Base-by-base conservation (phyloP, 2,329 filamentous ascomycete species). In the Cytospora schulzeri region DNA sequence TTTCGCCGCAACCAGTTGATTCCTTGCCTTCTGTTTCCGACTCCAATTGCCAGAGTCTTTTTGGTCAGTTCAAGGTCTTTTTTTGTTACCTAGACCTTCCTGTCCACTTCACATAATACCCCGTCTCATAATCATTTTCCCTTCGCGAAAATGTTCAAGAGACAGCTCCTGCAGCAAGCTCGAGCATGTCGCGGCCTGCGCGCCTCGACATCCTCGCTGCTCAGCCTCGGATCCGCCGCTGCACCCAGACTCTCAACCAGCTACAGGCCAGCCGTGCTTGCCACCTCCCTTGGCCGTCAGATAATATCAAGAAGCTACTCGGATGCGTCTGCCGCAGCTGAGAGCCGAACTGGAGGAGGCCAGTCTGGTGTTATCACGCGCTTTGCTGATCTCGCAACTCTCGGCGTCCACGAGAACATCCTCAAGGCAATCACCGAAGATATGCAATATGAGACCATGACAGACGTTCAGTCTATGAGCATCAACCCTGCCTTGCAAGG, bases 401-500 rank as follows among this genome's bases (percentile, higher is more conserved):
- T 82, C 22, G 82, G 81, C 35, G 84, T 96, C 51, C 82, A 93
- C 72, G 73, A 77, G 28, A 85, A 82, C 65, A 77, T 97, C 59
- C 81, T 96, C 68, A 73, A 81, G 4, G 84, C 89, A 29, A 88
- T 99, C 70, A 90, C 85, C 1, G 70, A 84, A 6, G 85, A 87
- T 60, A 91, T 98, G 88, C 80, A 83, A 31, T 89, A 97, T 70
- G 85, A 90, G 57, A 86, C 81, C 50, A 98, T 99, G 95, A 98
- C 94, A 26, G 90, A 95, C 26, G 94, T 99, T 17, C 95, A 99
- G 77, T 83, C 87, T 56, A 85, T 89, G 74, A 96, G 94, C 15
- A 93, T 99, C 73, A 87, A 87, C 66, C 85, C 91, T 63, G 91
- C 91, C 4, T 80, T 98, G 51, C 86, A 88, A 69, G 93, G 95